phyloP scores from a whole-genome alignment of 306 rosid genomes.

The Neltuma alba region DNA sequence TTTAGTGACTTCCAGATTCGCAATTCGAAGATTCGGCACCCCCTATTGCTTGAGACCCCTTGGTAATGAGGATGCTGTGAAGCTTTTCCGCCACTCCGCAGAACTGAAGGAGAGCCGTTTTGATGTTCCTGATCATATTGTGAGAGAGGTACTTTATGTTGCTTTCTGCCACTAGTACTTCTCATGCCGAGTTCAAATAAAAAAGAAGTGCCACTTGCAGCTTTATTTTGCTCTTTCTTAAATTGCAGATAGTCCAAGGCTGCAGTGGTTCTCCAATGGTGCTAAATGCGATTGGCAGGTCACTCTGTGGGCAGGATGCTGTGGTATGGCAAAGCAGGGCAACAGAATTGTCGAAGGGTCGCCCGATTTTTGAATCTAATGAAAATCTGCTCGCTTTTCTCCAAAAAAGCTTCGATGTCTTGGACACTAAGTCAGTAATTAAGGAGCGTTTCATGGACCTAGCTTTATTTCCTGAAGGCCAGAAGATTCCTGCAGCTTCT shows the following conservation, averaged over 20 bases:
- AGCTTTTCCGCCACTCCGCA: constrained; percentile 52
- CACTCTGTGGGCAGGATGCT: constrained; percentile 36
- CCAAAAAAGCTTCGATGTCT: constrained; percentile 49
- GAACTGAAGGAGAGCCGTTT: constrained; percentile 33
- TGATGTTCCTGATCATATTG: constrained; percentile 36
- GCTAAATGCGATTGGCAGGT: constrained; percentile 47
- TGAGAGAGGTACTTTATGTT: constrained; percentile 47
- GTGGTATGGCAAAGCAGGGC: constrained; percentile 44
- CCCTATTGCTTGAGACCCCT: constrained; percentile 41
- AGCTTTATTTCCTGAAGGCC: constrained; percentile 69
- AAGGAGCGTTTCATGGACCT: constrained; percentile 69
- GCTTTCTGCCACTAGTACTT: neutral
- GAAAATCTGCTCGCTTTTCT: constrained; percentile 41
- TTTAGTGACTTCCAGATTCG: constrained; percentile 64
- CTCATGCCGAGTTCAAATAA: neutral
- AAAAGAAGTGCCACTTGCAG: neutral
- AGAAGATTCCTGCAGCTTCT: constrained; percentile 59
- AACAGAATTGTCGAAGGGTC: constrained; percentile 34
- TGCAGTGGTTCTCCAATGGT: constrained; percentile 65
- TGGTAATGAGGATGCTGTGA: constrained; percentile 43
- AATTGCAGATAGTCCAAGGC: constrained; percentile 56
- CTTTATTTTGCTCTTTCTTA: constrained; percentile 1
- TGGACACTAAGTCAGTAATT: constrained; percentile 24
- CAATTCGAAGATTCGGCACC: constrained; percentile 40
- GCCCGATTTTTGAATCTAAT: constrained; percentile 38